These are phyloP conservation scores for Escallonia herrerae DNA, from an alignment of 129 eudicot species.

Conservation along the genomic window DNA sequence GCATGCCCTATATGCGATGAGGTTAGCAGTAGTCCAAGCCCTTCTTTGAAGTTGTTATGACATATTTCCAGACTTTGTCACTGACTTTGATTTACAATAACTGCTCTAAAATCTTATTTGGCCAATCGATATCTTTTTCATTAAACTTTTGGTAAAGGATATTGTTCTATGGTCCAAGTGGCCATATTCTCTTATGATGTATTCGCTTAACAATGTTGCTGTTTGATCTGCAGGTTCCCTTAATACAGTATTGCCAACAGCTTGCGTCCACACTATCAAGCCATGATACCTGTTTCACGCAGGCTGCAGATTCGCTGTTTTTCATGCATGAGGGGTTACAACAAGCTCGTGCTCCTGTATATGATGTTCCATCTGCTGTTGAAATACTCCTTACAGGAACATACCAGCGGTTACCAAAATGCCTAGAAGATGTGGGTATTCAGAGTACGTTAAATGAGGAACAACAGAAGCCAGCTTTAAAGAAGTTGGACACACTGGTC, in stretches of 20 bases:
- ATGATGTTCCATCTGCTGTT: slow-evolving; percentile 97
- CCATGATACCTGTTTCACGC: slow-evolving; percentile 96
- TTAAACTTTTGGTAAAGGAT: neutral
- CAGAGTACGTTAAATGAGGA: slow-evolving; percentile 61
- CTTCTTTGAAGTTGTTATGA: too few species aligned
- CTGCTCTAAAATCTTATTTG: too few species aligned
- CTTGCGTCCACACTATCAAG: slow-evolving; percentile 89
- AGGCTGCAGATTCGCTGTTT: slow-evolving; percentile 95
- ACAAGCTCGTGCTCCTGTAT: slow-evolving; percentile 98
- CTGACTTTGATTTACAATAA: too few species aligned
- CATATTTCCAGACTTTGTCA: too few species aligned
- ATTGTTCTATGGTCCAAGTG: neutral
- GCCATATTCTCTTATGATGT: neutral
- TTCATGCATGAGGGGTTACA: slow-evolving; percentile 98
- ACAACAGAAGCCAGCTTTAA: slow-evolving; percentile 83
- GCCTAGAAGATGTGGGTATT: slow-evolving; percentile 83
- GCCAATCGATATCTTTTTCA: too few species aligned
- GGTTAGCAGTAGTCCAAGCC: too few species aligned
- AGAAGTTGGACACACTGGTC: slow-evolving; percentile 72
- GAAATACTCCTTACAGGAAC: slow-evolving; percentile 89
- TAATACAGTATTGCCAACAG: slow-evolving; percentile 88
- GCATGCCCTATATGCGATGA: too few species aligned
- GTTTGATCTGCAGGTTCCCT: slow-evolving; percentile 74
- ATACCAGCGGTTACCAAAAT: slow-evolving; percentile 87
- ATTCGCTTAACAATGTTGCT: slow-evolving; percentile 4